Conservation (phyloP, 345 rosid genomes). For the Eucalyptus marginata region DNA sequence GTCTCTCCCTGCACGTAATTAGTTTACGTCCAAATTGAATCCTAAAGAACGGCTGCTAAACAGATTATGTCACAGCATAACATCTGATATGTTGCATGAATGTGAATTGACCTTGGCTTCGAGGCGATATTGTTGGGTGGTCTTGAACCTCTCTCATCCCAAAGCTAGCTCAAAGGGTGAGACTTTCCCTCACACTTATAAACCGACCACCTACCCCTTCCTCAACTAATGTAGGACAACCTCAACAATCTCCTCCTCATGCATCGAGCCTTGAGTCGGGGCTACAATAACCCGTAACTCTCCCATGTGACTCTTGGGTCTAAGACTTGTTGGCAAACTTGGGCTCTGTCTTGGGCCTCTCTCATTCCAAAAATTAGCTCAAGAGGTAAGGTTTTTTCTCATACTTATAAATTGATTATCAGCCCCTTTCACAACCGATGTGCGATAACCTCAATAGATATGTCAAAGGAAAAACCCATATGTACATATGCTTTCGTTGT, state of each 20-base stretch:
- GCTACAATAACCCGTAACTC: fast-evolving
- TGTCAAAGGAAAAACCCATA: neutral
- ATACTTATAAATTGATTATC: too few species aligned
- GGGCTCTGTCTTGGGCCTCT: too few species aligned
- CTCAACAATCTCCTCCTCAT: too few species aligned
- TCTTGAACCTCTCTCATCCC: too few species aligned
- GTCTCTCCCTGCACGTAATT: neutral
- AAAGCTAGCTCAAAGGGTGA: too few species aligned
- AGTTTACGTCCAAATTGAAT: neutral
- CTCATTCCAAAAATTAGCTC: fast-evolving
- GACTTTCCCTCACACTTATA: too few species aligned
- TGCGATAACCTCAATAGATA: too few species aligned
- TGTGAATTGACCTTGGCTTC: neutral
- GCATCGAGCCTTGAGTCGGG: too few species aligned
- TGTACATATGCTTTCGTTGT: neutral
- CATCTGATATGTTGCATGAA: neutral
- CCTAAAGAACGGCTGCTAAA: neutral
- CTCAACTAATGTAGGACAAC: too few species aligned
- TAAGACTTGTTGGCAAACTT: too few species aligned
- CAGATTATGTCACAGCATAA: neutral
- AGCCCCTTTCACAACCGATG: fast-evolving
- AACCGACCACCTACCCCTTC: fast-evolving
- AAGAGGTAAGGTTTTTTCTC: fast-evolving
- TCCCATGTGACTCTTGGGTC: too few species aligned
- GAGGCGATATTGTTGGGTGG: neutral